Percentiles rank a stretch among this genome's conserved stretches.
phyloP scores from a whole-genome alignment of 163 green algal species.

The Picocystis sp. region DNA sequence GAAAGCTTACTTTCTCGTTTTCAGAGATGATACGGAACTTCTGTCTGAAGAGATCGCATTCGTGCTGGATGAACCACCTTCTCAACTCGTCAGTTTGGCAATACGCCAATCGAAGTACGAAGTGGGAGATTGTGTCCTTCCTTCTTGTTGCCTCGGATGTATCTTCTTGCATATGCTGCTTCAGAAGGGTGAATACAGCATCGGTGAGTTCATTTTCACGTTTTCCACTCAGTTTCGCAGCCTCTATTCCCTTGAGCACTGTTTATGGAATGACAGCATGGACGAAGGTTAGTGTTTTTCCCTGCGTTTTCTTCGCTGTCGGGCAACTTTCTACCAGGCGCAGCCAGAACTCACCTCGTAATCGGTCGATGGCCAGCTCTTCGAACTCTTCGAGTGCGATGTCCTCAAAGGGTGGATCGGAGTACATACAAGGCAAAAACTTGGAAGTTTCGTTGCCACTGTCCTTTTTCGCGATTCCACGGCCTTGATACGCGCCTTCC shows the following conservation, averaged over 20 bases:
- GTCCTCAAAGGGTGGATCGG: slow-evolving; percentile 33
- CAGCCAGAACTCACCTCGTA: slow-evolving; percentile 38
- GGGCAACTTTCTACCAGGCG: background rate
- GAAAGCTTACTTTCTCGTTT: slow-evolving; percentile 37
- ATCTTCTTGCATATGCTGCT: background rate
- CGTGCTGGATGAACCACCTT: slow-evolving; percentile 45
- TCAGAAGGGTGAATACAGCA: background rate
- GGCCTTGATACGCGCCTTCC: no score
- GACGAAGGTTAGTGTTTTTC: background rate
- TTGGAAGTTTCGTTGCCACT: no score
- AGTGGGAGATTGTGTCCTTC: slow-evolving; percentile 69
- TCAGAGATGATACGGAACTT: slow-evolving; percentile 41
- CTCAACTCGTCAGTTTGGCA: slow-evolving; percentile 48
- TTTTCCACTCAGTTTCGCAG: slow-evolving; percentile 32
- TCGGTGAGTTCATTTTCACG: slow-evolving; percentile 21
- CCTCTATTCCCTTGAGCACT: slow-evolving; percentile 83
- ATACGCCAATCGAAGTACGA: slow-evolving; percentile 81
- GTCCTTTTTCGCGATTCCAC: no score
- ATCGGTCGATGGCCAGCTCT: slow-evolving; percentile 59
- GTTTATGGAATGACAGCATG: slow-evolving; percentile 6
- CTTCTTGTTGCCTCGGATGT: slow-evolving; percentile 23
- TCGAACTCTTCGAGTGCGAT: slow-evolving; percentile 90
- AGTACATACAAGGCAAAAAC: slow-evolving; percentile 26
- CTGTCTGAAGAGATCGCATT: slow-evolving; percentile 61
- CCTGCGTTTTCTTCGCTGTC: background rate